Conservation (phyloP, 768 basidiomycete species). For the Terana coerulea region DNA sequence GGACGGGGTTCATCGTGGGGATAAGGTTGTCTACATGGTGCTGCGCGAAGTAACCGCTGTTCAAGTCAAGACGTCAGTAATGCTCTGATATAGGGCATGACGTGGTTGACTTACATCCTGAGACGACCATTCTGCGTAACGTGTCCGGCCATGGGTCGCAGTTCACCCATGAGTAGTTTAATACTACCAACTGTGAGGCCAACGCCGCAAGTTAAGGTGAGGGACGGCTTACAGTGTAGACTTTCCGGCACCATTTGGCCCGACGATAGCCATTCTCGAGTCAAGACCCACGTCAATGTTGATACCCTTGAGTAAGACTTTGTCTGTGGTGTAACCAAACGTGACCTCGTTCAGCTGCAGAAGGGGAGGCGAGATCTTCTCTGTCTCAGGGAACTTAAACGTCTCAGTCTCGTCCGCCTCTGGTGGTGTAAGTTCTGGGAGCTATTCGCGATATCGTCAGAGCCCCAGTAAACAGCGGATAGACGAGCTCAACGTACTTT, state of each 20-base stretch:
- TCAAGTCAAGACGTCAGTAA: background rate
- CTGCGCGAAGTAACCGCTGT: constrained; percentile 88
- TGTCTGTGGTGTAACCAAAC: constrained; percentile 83
- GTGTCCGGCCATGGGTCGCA: constrained; percentile 72
- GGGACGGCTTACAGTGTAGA: constrained; percentile 70
- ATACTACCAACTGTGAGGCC: constrained; percentile 50
- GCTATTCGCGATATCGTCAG: constrained; percentile 35
- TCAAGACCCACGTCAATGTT: constrained; percentile 95
- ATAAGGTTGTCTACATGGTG: constrained; percentile 93
- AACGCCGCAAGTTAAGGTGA: background rate
- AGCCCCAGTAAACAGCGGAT: background rate
- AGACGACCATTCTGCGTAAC: constrained; percentile 89
- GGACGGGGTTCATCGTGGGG: constrained; percentile 85
- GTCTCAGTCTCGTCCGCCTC: constrained; percentile 89
- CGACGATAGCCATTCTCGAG: constrained; percentile 91
- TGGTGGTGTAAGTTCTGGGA: constrained; percentile 91
- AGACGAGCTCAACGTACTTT: constrained; percentile 42
- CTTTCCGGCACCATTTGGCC: constrained; percentile 95
- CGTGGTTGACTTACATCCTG: constrained; percentile 66
- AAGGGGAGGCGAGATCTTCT: constrained; percentile 95
- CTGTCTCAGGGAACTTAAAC: constrained; percentile 96
- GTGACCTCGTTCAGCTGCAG: constrained; percentile 88
- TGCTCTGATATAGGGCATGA: too few species aligned
- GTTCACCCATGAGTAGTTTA: constrained; percentile 85
- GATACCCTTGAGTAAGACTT: constrained; percentile 69